Evolutionary conservation across 768 basidiomycete species (phyloP), one percentile per base, ranked within the genome.

Genomic region (Dacryopinax spathularia): DNA sequence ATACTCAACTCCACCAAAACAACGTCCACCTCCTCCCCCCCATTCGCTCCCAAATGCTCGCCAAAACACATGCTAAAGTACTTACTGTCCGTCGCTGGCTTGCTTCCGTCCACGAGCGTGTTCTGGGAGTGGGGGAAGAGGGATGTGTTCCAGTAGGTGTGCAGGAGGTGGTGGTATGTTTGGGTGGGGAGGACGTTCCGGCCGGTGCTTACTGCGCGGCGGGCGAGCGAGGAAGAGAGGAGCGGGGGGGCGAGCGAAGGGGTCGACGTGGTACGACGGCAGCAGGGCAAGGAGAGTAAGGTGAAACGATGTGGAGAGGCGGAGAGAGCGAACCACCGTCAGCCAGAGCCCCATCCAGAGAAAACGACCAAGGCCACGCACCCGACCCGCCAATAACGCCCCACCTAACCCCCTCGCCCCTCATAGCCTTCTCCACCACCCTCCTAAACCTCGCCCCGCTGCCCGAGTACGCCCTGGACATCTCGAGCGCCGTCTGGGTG

Each of bases 381-480:
- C 65, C 65, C 9, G 64, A 66, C 25, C 66, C 70, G 2, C 69
- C 69, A 7, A 70, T 41, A 2, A 68, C 64, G 4, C 65, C 68
- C 15, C 69, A 61, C n/a, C 64, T 61, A 18, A 71, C 59, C 39
- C 56, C 36, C 62, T 69, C 66, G 0, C 70, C 70, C 20, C 63
- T 34, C 31, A 68, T 20, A 20, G 69, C 69, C 62, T 69, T 68
- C 44, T 59, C 66, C 22, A 71, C 37, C 20, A 68, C 44, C 34
- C 35, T 63, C 22, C 69, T 43, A 2, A 71, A 62, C 36, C 70
- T 44, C 6, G 33, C 62, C 0, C 69, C 70, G 13, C 63, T 64
- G 7, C 69, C 69, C 33, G 68, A 66, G 37, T 67, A 71, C 48
- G 65, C 48, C 20, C 70, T 22, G n/a, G 66, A 66, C 27, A 68